Evolutionary conservation across 768 basidiomycete genomes (phyloP), one percentile per base, ranked within the genome.

Genomic region (Leccinum sublutescens): DNA sequence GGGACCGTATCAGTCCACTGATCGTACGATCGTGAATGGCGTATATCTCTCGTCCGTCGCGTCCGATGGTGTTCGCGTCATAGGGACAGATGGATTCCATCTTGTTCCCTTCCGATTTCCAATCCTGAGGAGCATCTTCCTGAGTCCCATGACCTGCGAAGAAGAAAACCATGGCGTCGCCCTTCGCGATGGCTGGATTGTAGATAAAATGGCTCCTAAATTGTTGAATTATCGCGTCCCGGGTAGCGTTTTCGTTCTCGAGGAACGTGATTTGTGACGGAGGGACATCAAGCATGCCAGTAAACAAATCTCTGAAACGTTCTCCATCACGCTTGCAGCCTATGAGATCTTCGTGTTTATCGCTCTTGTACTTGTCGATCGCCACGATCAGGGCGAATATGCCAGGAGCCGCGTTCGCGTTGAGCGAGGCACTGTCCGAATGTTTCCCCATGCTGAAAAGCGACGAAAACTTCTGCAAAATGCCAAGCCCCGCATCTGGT

Each of bases 301-400:
- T 68, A 15, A 68, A 34, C 4, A 50, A 63, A 0, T 29, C 3
- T 5, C 58, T 50, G 54, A 68, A 61, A 4, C 67, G 55, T 23
- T 57, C 7, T 11, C 66, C 66, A 7, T 66, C 66, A 45, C 49
- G 47, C 29, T 58, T 63, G 64, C 66, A 68, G 14, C 67, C 67
- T 1, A 12, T 51, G n/a, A 68, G 48, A 7, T 68, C 0, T 2
- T 0, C 0, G 36, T 17, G 12, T 0, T 0, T 12, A 2, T 27
- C 4, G 19, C 12, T 40, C 34, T 56, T 48, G 56, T 63, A 68
- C 33, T 2, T 34, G 34, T 68, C 67, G 34, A 68, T 52, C 1
- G 57, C 64, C 4, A 68, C 58, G 23, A 68, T 60, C 25, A 66
- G 56, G 9, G 61, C 61, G 27, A 68, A 68, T 52, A 68, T 57